phyloP scores from a whole-genome alignment of 257 asterid genomes.

The Rubia yunnanensis region DNA sequence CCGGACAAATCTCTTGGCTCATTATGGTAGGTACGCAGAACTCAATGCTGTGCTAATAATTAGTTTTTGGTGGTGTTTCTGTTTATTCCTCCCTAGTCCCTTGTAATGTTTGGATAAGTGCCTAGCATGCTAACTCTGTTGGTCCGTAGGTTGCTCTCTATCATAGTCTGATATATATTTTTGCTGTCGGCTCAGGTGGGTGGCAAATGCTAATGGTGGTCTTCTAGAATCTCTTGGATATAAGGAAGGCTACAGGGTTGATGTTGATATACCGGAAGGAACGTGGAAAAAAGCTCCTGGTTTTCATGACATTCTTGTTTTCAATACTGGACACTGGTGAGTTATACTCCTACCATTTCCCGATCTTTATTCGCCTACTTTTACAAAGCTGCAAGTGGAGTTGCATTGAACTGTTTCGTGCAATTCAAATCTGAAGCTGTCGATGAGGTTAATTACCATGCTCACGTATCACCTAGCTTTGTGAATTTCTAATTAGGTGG shows the following conservation, averaged over 20 bases:
- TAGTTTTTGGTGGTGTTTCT: neutral
- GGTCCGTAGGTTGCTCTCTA: neutral
- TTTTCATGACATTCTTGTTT: constrained; percentile 73
- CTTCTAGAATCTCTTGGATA: constrained; percentile 57
- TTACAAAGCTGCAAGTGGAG: neutral
- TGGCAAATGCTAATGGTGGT: constrained; percentile 53
- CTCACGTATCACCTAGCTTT: constrained; percentile 9
- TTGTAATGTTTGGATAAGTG: neutral
- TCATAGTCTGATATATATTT: neutral
- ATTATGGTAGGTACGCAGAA: constrained; percentile 86
- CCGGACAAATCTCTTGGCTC: constrained; percentile 90
- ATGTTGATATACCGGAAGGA: constrained; percentile 86
- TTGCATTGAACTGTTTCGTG: neutral
- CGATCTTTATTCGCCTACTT: neutral
- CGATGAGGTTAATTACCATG: neutral
- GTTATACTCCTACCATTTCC: constrained; percentile 1
- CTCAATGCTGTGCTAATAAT: neutral
- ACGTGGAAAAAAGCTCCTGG: constrained; percentile 72
- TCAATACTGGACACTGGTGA: constrained; percentile 97
- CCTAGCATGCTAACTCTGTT: neutral
- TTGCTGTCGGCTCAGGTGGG: constrained; percentile 48
- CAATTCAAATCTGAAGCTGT: no score
- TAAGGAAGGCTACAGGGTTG: constrained; percentile 81
- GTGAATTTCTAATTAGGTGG: constrained; percentile 58
- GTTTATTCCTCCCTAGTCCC: neutral